Base-by-base conservation (phyloP, 441 rosid species). In the Euphorbia schlechtendalii region DNA sequence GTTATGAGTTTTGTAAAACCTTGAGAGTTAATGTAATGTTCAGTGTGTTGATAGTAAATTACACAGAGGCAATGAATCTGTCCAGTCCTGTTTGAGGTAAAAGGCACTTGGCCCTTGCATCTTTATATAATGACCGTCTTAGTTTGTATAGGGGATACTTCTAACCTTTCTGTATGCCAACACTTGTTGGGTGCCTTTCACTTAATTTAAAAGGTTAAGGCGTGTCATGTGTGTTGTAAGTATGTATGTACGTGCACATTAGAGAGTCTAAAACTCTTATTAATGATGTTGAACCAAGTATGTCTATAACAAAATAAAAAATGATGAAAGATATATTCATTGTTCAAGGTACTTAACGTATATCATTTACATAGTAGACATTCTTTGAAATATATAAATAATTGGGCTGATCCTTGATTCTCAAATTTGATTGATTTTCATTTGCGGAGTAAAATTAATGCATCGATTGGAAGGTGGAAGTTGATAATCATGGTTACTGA, bases 391-490 rank as follows among this genome's bases (percentile, higher is more conserved):
- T n/a, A 8, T 15, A 18, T 17, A n/a, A 61, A 25, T 63, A 17
- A 15, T 25, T 7, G 56, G 18, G 32, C 3, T 48, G 66, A 17
- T 22, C 56, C 51, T 5, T 17, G 41, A 11, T 56, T 56, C 32
- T 56, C 18, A 41, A 53, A 30, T 61, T 36, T 61, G 17, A 52
- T 17, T 27, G 4, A 10, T 36, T 21, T 14, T 11, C 12, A 18
- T 15, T 56, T 7, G 17, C 43, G 7, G 36, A 41, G 28, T 25
- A 52, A 11, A 60, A 43, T n/a, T n/a, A n/a, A 60, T 60, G 64
- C 52, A 60, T 60, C 53, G n/a, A 34, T 22, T 15, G 21, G 51
- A 60, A 60, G 58, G 51, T 40, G 49, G 56, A 57, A 25, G 46
- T 38, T 20, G 38, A 13, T 10, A n/a, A 12, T 18, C 43, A 5